Base-by-base conservation (phyloP, 805 yeast genomes). In the Teunomyces stri region DNA sequence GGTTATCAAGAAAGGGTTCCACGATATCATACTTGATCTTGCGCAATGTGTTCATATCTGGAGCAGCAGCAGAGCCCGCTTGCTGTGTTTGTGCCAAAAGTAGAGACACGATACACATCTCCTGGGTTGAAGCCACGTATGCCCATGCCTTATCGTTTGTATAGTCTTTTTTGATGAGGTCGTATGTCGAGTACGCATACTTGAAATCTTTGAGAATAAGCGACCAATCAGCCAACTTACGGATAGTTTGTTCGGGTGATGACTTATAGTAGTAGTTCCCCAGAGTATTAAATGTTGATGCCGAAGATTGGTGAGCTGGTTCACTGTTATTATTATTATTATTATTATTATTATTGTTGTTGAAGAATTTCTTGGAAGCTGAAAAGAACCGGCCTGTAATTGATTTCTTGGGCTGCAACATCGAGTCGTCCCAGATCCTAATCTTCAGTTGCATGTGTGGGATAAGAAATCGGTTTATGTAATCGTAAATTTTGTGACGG, bases 151-250 rank as follows among this genome's bases (percentile, higher is more conserved):
- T 86, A 57, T 86, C 94, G 49, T 80, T 78, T 34, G 80, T 71
- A 54, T 84, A 84, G 61, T 91, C 97, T 57, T 86, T 85, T 50
- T 85, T 84, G 33, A 89, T 75, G 43, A 88, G 62, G 50, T 92
- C 98, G 62, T 92, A 92, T 1, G 89, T 86, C 1, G 87, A 73
- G 58, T 86, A 85, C 2, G 97, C 94, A 48, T 81, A 82, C 61
- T 84, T 84, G 72, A 86, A 92, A 68, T 94, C 97, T 31, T 90
- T 79, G n/a, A 91, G 67, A 82, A 94, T 88, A 58, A 92, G 82
- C 5, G 90, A 82, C 89, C 96, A 89, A 63, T 94, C 99, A 0
- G 96, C 98, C 22, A 92, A 70, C 59, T 87, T 85, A 43, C 98
- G 73, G 22, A 90, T 74, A 37, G 80, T 74, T 60, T 88, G 86